These are phyloP conservation scores for Alternaria consortialis DNA, from an alignment of 2,329 filamentous ascomycete genomes.

Conservation along the genomic window DNA sequence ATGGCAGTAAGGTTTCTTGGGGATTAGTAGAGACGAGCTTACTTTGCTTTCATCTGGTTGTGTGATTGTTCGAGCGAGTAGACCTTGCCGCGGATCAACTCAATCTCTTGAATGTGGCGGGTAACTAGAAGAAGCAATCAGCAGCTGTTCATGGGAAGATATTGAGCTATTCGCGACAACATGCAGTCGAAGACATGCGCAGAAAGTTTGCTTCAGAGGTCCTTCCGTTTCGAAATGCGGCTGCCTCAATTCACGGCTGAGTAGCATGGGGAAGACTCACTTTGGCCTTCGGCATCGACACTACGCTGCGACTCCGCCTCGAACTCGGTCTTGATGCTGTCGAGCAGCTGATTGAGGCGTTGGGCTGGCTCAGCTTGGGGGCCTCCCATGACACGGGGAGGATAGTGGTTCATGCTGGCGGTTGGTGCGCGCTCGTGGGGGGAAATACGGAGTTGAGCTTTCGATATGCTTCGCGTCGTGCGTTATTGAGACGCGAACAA, in stretches of 20 bases:
- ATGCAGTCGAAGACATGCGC: neutral
- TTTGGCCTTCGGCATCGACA: slow-evolving; percentile 90
- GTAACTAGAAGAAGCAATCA: slow-evolving; percentile 60
- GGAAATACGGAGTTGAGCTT: neutral
- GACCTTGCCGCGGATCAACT: slow-evolving; percentile 91
- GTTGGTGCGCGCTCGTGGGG: slow-evolving; percentile 2
- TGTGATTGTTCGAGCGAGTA: slow-evolving; percentile 92
- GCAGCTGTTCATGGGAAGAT: neutral
- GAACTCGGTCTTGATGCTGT: slow-evolving; percentile 90
- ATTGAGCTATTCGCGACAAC: neutral
- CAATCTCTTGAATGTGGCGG: slow-evolving; percentile 92
- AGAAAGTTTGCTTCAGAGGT: slow-evolving; percentile 4
- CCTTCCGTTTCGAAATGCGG: neutral
- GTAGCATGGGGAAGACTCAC: slow-evolving; percentile 66
- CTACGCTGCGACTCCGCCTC: slow-evolving; percentile 82
- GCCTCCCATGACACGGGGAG: slow-evolving; percentile 81
- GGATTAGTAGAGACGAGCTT: slow-evolving; percentile 49
- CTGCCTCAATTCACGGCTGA: neutral
- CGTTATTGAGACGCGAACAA: slow-evolving; percentile 17
- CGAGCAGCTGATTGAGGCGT: slow-evolving; percentile 90
- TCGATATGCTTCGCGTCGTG: slow-evolving; percentile 7
- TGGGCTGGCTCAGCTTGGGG: slow-evolving; percentile 66
- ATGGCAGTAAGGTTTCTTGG: neutral
- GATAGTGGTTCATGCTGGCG: slow-evolving; percentile 73
- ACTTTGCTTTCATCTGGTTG: slow-evolving; percentile 90